Evolutionary conservation across 2,329 filamentous ascomycete species (phyloP).

Genomic region (Nigrospora sphaerica): DNA sequence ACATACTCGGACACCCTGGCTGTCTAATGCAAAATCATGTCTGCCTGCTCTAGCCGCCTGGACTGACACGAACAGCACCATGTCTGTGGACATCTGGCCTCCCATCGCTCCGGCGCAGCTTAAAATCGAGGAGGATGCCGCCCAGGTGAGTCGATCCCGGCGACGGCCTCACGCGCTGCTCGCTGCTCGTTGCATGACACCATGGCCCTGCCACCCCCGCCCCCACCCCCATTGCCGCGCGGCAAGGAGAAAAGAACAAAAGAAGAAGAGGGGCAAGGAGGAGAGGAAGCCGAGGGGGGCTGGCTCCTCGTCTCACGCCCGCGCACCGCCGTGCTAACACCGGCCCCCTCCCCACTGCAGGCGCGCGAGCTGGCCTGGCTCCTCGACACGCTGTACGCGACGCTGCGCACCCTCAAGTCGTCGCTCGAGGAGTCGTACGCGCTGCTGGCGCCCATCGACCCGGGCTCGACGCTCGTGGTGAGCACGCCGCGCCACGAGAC

Average conservation of each 20-base stretch:
- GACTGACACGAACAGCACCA: constrained; percentile 19
- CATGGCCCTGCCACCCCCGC: constrained; percentile 2
- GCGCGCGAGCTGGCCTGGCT: constrained; percentile 49
- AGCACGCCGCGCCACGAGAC: constrained; percentile 81
- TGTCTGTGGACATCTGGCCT: constrained; percentile 56
- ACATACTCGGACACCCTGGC: no score
- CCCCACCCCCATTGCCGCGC: neutral
- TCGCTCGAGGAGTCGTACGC: constrained; percentile 85
- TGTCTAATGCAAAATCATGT: no score
- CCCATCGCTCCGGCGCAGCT: constrained; percentile 42
- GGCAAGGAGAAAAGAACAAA: neutral
- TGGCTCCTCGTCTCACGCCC: constrained; percentile 3
- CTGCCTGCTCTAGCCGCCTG: no score
- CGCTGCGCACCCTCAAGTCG: constrained; percentile 43
- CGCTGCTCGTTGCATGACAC: neutral
- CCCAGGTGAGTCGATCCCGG: constrained; percentile 35
- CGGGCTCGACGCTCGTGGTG: constrained; percentile 82
- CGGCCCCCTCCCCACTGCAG: constrained; percentile 6
- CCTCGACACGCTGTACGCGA: constrained; percentile 38
- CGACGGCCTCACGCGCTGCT: neutral
- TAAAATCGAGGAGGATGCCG: constrained; percentile 39
- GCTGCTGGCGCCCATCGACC: constrained; percentile 76
- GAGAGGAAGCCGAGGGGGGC: neutral
- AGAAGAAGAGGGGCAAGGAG: neutral
- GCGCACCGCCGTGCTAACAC: neutral